Base-by-base conservation (phyloP, 2,329 filamentous ascomycete species). In the Penicillium sp. region DNA sequence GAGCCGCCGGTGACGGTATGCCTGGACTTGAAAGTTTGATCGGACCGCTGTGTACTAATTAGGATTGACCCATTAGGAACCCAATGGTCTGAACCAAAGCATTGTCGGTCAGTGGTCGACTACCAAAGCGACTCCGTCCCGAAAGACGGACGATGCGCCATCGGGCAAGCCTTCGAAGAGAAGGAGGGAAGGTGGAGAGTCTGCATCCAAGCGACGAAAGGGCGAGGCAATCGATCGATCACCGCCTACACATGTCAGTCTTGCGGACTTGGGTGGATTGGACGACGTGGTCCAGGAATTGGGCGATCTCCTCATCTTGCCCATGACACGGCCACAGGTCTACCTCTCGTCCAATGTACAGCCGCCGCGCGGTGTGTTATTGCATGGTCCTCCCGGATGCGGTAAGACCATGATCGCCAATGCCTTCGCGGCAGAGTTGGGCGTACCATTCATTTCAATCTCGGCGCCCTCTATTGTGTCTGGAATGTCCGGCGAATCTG, bases 401-500 rank as follows among this genome's bases (percentile, higher is more conserved):
- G 89, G 89, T 59, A 95, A 95, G 70, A 95, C 89, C 0, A 85
- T 88, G 75, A 83, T 95, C 50, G 87, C 87, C 8, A 84, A 89
- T 66, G 88, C 87, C 1, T 85, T 89, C 60, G 89, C 89, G 3
- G 86, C 87, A 1, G 82, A 84, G 54, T 75, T 91, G 18, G 85
- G 84, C 1, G 82, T 90, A 2, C 84, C 88, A 0, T 92, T 90
- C 62, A 86, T 95, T 52, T 81, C 88, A 1, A 84, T 93, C n/a
- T 86, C 88, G 0, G 88, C 87, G 0, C 88, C 89, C 1, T 88
- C 87, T 0, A 80, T 95, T 29, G 85, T 95, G 0, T 89, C 87
- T 13, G 88, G 89, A 18, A 93, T 92, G 83, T 93, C 88, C 29
- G 89, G 89, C 60, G 89, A 93, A 65, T 92, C 88, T 0, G 89